Evolutionary conservation across 495 filamentous ascomycete species (phyloP), one percentile per base, ranked within the genome.

Genomic region (Podospora australis): DNA sequence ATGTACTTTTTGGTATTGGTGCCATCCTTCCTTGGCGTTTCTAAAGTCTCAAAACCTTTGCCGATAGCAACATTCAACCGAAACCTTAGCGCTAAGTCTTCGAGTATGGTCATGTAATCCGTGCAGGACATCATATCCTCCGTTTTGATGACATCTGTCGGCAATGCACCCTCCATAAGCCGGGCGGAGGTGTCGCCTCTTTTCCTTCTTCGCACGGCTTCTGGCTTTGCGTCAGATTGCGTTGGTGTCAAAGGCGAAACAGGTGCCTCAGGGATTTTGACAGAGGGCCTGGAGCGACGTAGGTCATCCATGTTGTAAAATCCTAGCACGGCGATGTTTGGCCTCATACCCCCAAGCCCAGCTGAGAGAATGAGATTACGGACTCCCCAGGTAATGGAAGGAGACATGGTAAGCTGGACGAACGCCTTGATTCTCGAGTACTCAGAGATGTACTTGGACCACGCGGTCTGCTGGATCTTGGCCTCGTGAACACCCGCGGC

Each of bases 371-470:
- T 84, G 32, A 92, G 72, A 56, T 94, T 94, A 13, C 88, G 73
- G 28, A 85, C 78, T 0, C 88, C 88, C 88, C 88, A 95, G 60
- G 87, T 87, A n/a, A 87, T 74, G 7, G 80, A 76, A 0, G 88
- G 88, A 2, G 88, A 84, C 49, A 94, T 81, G 5, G 86, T 78
- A 41, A 94, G 82, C 51, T 94, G 89, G 20, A 90, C 84, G 58
- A 95, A 95, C 0, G 88, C 88, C 63, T 94, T 94, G 52, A 92
- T 84, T 59, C 82, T 86, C n/a, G 83, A 87, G 51, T 80, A 88
- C 49, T 72, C 69, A 49, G 89, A 86, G 39, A 95, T 88, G 50
- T 87, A 85, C 50, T 87, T 89, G 25, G 86, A 82, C 88, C 88
- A 95, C 4, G 85, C 77, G 1, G 72, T 76, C 58, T 94, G 88